A percentile compares a stretch with the other conserved stretches of the same genome.
phyloP scores from a whole-genome alignment of 257 asterid species.

The Thymus mandschuricus region DNA sequence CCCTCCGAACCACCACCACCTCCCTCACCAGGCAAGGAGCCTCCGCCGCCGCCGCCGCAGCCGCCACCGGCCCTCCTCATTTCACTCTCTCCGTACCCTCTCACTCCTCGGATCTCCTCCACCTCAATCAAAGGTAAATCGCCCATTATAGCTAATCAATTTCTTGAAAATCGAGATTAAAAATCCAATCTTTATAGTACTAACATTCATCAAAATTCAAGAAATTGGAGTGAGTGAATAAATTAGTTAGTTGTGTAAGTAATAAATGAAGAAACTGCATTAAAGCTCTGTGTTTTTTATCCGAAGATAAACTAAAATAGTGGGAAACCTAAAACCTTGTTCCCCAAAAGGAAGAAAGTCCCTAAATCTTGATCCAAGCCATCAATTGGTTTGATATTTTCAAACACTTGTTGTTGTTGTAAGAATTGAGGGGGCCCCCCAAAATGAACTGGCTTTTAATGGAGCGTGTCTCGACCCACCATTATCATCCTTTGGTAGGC shows the following conservation, averaged over 20 bases:
- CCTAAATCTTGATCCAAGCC: constrained; percentile 32
- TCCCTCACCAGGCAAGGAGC: constrained; percentile 20
- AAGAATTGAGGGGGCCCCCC: constrained; percentile 40
- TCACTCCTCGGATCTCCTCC: constrained; percentile 68
- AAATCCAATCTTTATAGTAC: not conserved
- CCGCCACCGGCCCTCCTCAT: constrained; percentile 27
- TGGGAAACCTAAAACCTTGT: constrained; percentile 33
- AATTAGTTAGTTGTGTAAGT: not conserved
- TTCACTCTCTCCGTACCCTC: constrained; percentile 58
- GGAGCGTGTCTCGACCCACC: constrained; percentile 46
- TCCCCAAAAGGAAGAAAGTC: constrained; percentile 73
- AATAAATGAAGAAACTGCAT: not conserved
- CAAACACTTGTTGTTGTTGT: constrained; percentile 33
- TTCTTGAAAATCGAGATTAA: not conserved
- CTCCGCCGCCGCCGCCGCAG: no score
- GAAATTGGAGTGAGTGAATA: no score
- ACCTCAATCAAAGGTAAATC: constrained; percentile 62
- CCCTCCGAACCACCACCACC: constrained; percentile 27
- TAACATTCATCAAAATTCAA: no score
- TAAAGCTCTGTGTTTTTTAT: not conserved
- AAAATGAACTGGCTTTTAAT: constrained; percentile 36
- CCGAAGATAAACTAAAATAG: constrained; percentile 16
- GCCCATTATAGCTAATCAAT: not conserved
- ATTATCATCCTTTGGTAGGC: constrained; percentile 42
- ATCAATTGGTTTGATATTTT: constrained; percentile 42